Evolutionary conservation across 176 grass and related monocot species (phyloP), one percentile per base, ranked within the genome.

Genomic region (Bothriochloa decipiens): DNA sequence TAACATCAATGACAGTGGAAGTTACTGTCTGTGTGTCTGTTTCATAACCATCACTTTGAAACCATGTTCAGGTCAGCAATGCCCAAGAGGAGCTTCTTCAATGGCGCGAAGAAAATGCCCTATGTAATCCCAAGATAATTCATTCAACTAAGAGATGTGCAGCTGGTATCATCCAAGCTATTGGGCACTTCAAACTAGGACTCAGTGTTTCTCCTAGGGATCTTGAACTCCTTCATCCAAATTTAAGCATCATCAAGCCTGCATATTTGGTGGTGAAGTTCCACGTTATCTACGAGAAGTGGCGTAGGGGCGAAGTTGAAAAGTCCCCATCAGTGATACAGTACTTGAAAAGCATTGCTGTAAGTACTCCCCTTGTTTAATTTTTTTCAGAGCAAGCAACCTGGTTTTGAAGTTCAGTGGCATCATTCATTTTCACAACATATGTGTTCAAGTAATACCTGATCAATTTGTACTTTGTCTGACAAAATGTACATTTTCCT

Each of bases 41-140:
- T 12, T 25, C 45, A 52, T 74, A 20, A 32, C 72, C 58, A 64
- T 55, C 29, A 32, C 76, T 43, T 79, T 66, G 81, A 91, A 65
- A 37, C 76, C 53, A 76, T 87, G 37, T 74, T 83, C 82, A 98
- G 96, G 96, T 98, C 36, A 89, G 81, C 77, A 98, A 95, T 89
- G 89, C 96, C 76, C 89, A 89, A 68, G 92, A 93, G 83, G 96
- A 98, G 60, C 75, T 98, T 64, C 83, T 95, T 70, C 83, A 95
- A 45, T 98, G 96, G 96, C 87, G 92, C 28, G 70, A 81, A 84
- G 74, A 90, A 81, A 95, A 95, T 72, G 91, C 80, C 50, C 90
- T 74, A 63, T 42, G 57, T 46, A 85, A 93, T 39, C 55, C 66
- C 57, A 90, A 89, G 41, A 87, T 98, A 82, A 83, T 98, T 83